Conservation (phyloP, 208 protist species). For the Crithidia sp. region DNA sequence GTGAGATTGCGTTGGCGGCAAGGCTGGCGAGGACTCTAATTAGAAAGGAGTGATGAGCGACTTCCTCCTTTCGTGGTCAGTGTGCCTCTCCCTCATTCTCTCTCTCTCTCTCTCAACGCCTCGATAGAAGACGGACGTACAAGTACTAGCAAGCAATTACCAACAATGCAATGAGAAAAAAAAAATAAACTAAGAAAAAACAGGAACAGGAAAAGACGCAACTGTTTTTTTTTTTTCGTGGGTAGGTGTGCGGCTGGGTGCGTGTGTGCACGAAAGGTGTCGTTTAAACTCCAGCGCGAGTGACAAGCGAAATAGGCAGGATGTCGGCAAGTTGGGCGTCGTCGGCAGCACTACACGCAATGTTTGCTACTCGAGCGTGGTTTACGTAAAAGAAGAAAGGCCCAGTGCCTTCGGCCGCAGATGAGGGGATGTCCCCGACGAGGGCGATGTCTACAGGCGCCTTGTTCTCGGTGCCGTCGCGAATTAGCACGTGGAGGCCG, state of each 20-base stretch:
- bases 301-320: slow-evolving; percentile 32
- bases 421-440: slow-evolving; percentile 36
- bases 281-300: slow-evolving; percentile 17
- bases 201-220: not conserved
- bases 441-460: slow-evolving; percentile 46
- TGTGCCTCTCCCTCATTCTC: too few species aligned
- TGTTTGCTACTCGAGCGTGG: slow-evolving; percentile 56
- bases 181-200: slow-evolving; percentile 1
- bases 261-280: not conserved
- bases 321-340: slow-evolving; percentile 26
- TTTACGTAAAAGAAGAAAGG: slow-evolving; percentile 68
- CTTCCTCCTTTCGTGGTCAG: too few species aligned
- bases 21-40: too few species aligned
- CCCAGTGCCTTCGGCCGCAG: slow-evolving; percentile 17
- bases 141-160: not conserved
- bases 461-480: slow-evolving; percentile 38
- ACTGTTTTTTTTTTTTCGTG: not conserved
- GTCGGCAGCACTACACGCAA: slow-evolving; percentile 32
- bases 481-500: slow-evolving; percentile 43
- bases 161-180: not conserved
- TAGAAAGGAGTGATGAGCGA: not conserved
- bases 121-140: not conserved
- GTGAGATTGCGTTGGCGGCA: too few species aligned
- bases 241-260: not conserved
- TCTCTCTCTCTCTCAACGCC: too few species aligned